These are phyloP conservation scores for Ceratocystis cubensis DNA, from an alignment of 2,329 filamentous ascomycete genomes.

Conservation along the genomic window DNA sequence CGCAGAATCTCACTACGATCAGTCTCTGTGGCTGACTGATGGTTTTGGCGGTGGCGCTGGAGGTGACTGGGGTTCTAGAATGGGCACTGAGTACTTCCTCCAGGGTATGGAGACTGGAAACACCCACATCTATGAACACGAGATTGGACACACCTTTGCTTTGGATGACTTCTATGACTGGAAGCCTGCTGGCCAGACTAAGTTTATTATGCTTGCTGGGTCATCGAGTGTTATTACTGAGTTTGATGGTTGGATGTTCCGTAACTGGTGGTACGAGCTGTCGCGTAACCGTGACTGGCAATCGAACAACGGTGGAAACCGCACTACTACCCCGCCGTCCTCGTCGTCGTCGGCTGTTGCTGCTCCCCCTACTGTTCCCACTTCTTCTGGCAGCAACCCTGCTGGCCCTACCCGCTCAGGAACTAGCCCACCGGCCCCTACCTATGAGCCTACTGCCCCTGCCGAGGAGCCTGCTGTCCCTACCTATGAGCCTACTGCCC, in stretches of 20 bases:
- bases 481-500: not conserved
- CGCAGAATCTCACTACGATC: constrained; percentile 33
- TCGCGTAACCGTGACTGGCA: constrained; percentile 27
- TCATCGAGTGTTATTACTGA: constrained; percentile 33
- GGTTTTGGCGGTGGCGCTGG: constrained; percentile 34
- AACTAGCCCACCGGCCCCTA: not conserved
- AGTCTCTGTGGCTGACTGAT: constrained; percentile 37
- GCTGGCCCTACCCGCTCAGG: not conserved
- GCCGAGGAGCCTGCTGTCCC: not conserved
- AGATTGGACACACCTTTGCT: constrained; percentile 35
- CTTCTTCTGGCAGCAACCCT: not conserved
- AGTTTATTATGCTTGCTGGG: constrained; percentile 37
- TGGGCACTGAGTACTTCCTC: constrained; percentile 35
- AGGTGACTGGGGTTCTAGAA: constrained; percentile 37
- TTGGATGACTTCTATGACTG: constrained; percentile 35
- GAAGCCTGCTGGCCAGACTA: constrained; percentile 32
- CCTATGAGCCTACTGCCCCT: not conserved
- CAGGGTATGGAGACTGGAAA: constrained; percentile 28
- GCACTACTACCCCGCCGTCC: not conserved
- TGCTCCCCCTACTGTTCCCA: not conserved
- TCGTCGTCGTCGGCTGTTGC: not conserved
- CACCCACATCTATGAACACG: constrained; percentile 37
- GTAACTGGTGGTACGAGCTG: constrained; percentile 35
- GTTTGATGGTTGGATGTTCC: constrained; percentile 38
- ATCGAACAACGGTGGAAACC: not conserved